Evolutionary conservation across 176 grass and related monocot genomes (phyloP).

Genomic region (Puya raimondii): DNA sequence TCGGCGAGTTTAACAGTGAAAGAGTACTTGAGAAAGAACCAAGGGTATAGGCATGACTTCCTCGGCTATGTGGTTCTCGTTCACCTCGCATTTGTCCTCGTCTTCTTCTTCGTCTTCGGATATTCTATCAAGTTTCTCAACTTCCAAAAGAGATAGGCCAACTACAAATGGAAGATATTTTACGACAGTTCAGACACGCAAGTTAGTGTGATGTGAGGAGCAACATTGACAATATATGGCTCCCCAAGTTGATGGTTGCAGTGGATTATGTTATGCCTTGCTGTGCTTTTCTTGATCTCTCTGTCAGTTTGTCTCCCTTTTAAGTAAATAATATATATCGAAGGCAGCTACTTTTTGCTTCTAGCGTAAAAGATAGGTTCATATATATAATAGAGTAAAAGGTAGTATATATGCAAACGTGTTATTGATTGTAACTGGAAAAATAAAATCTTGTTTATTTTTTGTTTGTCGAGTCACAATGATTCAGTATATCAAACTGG

Average conservation of each 20-base stretch:
- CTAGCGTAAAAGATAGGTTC: too few species aligned
- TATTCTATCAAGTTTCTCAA: constrained; percentile 68
- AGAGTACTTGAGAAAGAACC: constrained; percentile 31
- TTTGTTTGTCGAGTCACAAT: neutral
- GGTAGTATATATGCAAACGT: neutral
- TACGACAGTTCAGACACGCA: too few species aligned
- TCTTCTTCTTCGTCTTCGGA: constrained; percentile 60
- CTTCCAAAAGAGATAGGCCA: constrained; percentile 53
- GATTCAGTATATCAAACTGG: neutral
- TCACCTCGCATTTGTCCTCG: constrained; percentile 46
- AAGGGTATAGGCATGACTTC: constrained; percentile 49
- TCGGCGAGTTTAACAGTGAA: constrained; percentile 17
- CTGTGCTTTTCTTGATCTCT: neutral
- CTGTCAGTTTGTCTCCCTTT: neutral
- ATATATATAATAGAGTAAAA: too few species aligned
- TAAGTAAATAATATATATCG: too few species aligned
- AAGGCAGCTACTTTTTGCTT: too few species aligned
- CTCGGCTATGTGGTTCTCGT: constrained; percentile 46
- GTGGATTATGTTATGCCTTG: neutral
- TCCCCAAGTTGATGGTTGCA: neutral
- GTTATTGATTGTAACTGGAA: neutral
- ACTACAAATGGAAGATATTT: neutral
- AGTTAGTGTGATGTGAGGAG: neutral
- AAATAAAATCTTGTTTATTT: neutral
- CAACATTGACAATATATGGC: neutral